Evolutionary conservation across 2,329 filamentous ascomycete species (phyloP), one percentile per base, ranked within the genome.

Genomic region (Fusarium lateritium): DNA sequence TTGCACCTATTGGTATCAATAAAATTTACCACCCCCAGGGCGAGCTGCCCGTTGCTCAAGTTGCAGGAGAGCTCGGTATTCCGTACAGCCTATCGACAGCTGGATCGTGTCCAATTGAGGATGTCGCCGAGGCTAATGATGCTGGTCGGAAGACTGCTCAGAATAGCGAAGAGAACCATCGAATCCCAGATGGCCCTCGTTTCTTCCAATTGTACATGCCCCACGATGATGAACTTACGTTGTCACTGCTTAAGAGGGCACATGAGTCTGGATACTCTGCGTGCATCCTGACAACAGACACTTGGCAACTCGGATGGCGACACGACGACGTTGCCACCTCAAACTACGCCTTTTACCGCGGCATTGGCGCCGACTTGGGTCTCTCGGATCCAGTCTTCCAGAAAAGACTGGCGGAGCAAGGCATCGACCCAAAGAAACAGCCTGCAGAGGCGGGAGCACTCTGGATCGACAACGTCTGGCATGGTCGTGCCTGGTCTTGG

Each of bases 381-480:
- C 47, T 54, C 2, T 53, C 56, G 0, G 56, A 60, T 11, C 55
- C 55, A 5, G 36, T 62, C 6, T 65, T 65, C 28, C 58, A 63
- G 14, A 57, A 53, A 2, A 21, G 52, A 6, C 38, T 65, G 0
- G 31, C 38, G 0, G 46, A 63, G 10, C 17, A 45, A 6, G 62
- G 46, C 3, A 58, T 58, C 8, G 42, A 65, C 15, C 58, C 62
- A 5, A 46, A 63, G 13, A 58, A 57, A 3, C 52, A 65, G 4
- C 62, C 52, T 5, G 62, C 31, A 2, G 58, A 65, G 8, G 52
- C 50, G 2, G 58, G 51, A 10, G 62, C 51, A 24, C 39, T 65
- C 21, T 63, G 62, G 62, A 63, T 65, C 3, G 62, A 58, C n/a
- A 62, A 34, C 0, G 38, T 65, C 34, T 65, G 62, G 62, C 58